Evolutionary conservation across 768 basidiomycete genomes (phyloP).

Genomic region (Scleroderma citrinum): DNA sequence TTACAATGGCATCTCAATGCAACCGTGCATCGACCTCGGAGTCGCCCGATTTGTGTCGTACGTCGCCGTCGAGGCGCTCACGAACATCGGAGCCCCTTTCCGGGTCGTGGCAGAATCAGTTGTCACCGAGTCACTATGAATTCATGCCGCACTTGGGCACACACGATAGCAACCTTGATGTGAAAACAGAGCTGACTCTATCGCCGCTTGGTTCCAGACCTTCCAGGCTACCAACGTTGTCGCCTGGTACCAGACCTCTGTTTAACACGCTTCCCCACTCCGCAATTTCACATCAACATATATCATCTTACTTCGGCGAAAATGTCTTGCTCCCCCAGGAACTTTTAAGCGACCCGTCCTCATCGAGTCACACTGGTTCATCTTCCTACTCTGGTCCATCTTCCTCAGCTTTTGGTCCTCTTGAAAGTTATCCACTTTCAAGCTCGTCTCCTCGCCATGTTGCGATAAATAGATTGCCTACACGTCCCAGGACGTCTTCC

Average conservation of each 20-base stretch:
- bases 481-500: conserved; percentile 61
- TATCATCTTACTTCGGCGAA: conserved; percentile 30
- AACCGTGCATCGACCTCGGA: conserved; percentile 15
- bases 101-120: conserved; percentile 17
- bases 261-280: conserved; percentile 24
- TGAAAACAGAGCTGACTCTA: conserved; percentile 42
- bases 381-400: conserved; percentile 36
- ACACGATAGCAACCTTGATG: conserved; percentile 20
- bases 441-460: conserved; percentile 48
- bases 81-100: conserved; percentile 26
- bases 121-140: conserved; percentile 18
- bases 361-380: conserved; percentile 28
- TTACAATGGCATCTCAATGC: conserved; percentile 8
- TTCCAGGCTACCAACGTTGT: conserved; percentile 48
- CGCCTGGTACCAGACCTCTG: conserved; percentile 31
- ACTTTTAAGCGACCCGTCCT: conserved; percentile 42
- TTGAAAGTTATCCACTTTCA: conserved; percentile 55
- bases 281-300: conserved; percentile 45
- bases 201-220: conserved; percentile 45
- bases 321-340: conserved; percentile 37
- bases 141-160: conserved; percentile 16
- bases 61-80: conserved; percentile 20
- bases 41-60: conserved; percentile 31
- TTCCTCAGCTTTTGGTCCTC: conserved; percentile 30
- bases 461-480: conserved; percentile 44